These are phyloP conservation scores for Ceratocystis cubensis DNA, from an alignment of 2,329 filamentous ascomycete genomes.

Conservation along the genomic window DNA sequence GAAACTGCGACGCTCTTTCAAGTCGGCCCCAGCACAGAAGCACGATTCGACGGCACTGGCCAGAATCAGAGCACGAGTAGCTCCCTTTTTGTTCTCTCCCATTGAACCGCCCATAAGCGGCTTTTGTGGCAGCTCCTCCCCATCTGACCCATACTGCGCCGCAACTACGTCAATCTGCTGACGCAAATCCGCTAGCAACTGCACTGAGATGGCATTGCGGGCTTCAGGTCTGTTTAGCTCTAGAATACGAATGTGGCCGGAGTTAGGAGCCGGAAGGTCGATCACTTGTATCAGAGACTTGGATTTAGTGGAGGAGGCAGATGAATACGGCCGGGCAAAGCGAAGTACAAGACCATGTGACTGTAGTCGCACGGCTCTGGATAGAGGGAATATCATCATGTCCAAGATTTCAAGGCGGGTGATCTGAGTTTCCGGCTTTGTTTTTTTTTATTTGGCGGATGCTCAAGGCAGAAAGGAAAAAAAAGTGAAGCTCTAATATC, in stretches of 20 bases:
- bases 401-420: neutral
- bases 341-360: neutral
- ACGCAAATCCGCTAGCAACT: constrained; percentile 59
- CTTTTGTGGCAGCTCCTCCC: constrained; percentile 37
- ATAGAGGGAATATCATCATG: neutral
- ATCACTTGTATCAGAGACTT: constrained; percentile 53
- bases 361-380: constrained; percentile 2
- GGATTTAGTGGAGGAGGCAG: constrained; percentile 29
- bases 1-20: constrained; percentile 77
- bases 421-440: too few relatives aligned
- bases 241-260: constrained; percentile 76
- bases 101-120: constrained; percentile 36
- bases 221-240: constrained; percentile 74
- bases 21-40: constrained; percentile 89
- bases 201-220: constrained; percentile 80
- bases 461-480: neutral
- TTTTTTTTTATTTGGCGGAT: neutral
- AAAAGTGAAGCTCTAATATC: neutral
- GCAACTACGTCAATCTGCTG: constrained; percentile 62
- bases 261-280: constrained; percentile 62
- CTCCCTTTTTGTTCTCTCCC: constrained; percentile 36
- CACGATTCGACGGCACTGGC: constrained; percentile 73
- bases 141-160: constrained; percentile 48
- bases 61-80: constrained; percentile 69
- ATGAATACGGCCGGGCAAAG: constrained; percentile 31